These are phyloP conservation scores for Lenwebbia sp. DNA, from an alignment of 345 rosid species.

Conservation along the genomic window DNA sequence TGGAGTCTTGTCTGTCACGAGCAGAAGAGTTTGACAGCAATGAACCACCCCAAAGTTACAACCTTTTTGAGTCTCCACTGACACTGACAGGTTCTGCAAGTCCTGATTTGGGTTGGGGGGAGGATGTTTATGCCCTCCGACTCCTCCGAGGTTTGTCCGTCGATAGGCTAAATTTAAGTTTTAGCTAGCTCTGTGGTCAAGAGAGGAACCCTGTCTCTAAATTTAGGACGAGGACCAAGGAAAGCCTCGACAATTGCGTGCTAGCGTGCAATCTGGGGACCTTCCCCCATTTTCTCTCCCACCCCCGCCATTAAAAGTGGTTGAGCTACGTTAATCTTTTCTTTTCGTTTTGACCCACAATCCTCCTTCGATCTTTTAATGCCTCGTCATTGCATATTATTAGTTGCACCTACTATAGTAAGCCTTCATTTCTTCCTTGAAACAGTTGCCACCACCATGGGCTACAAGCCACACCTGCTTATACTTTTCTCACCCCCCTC, in stretches of 20 bases:
- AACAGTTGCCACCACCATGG: background rate
- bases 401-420: conserved; percentile 1
- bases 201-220: background rate
- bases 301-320: conserved; percentile 12
- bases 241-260: conserved; percentile 1
- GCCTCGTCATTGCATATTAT: background rate
- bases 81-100: background rate
- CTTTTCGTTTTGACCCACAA: background rate
- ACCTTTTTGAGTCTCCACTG: background rate
- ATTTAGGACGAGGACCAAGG: background rate
- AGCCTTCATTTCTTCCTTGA: background rate
- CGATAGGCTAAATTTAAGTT: background rate
- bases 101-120: background rate
- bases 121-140: background rate
- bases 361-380: background rate
- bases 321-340: conserved; percentile 18
- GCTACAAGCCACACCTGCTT: background rate
- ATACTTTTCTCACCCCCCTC: background rate
- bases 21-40: background rate
- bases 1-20: background rate
- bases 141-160: background rate
- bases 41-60: background rate
- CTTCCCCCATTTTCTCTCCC: background rate
- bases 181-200: background rate
- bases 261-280: background rate